Base-by-base conservation (phyloP, 805 yeast genomes). In the Lachancea dasiensis region DNA sequence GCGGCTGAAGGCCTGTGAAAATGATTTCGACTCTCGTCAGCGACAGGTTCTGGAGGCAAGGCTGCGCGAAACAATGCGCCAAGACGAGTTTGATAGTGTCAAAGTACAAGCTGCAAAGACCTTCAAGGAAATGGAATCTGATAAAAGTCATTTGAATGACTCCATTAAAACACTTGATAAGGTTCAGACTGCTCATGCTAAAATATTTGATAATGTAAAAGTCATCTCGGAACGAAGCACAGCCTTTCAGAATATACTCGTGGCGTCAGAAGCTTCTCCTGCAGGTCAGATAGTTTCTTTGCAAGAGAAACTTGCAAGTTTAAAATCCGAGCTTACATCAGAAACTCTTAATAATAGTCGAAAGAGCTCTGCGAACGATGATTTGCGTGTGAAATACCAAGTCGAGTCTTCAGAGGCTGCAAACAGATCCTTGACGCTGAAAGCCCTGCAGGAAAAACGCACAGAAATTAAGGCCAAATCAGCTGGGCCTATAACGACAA, bases 281-380 rank as follows among this genome's bases (percentile, higher is more conserved):
- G 41, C 36, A 2, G 50, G 46, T 3, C 45, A 42, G 8, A 44
- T 16, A 30, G 27, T 6, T 33, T 27, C 19, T 44, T 46, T 27
- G 33, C 39, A 6, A 20, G 34, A 17, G 50, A 46, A 40, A 9
- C 21, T 52, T 24, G 27, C 11, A 51, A 48, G 35, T n/a, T 19
- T 54, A 21, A 51, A 52, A 17, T 9, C 23, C 1, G 35, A 49
- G 33, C 23, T 53, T 10, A 44, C 49, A 11, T 83, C 78, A 47
- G 69, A 81, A 34, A 83, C 77, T 52, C 66, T 73, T 41, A 81
- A 73, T 47, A 71, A 72, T 49, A 63, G 67, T 36, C 31, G 34
- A 1, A 38, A 54, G 20, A 34, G 52, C 13, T 18, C 29, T 1
- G 33, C 40, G 19, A 68, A 62, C 33, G 64, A 63, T 19, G 40